Evolutionary conservation across 768 basidiomycete species (phyloP), one percentile per base, ranked within the genome.

Genomic region (Lentinula aciculospora): DNA sequence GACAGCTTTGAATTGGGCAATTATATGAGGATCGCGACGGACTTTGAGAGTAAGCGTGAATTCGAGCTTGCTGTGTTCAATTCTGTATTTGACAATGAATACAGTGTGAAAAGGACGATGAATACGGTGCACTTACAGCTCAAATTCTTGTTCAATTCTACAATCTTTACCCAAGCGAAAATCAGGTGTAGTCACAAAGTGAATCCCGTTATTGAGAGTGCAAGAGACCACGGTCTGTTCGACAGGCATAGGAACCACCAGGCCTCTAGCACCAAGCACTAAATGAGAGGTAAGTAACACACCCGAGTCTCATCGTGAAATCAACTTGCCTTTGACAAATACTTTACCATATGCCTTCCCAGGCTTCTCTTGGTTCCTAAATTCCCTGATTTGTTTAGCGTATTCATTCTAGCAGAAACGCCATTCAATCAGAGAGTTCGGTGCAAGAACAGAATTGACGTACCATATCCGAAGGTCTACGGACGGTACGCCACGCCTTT

Each of bases 131-230:
- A 77, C 91, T 50, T 68, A 94, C 92, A 95, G 74, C 65, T 95
- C 93, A 64, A 95, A 95, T 68, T 95, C 93, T 68, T 94, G 92
- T 47, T 91, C 86, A 56, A 95, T 88, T 10, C 77, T 76, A 53
- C 81, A 80, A 47, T 88, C 83, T 40, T 69, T 66, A 28, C 69
- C 75, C 2, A 94, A 68, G n/a, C 76, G 74, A 55, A 78, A 82
- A 65, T 91, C 89, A 1, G 90, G 93, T 7, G 92, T 97, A 3
- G 90, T 92, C 34, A 98, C 95, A 62, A 89, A 94, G 70, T 97
- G 94, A 50, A 98, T 95, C 7, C 94, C 95, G 65, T 98, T 98
- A 71, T 98, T 97, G 60, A 98, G 77, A 0, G 92, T 93, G 69
- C 92, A 92, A 9, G 86, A 88, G 58, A 97, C 74, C 27, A 75